Base-by-base conservation (phyloP, 164 flowering plant species). In the Pachysandra terminalis region DNA sequence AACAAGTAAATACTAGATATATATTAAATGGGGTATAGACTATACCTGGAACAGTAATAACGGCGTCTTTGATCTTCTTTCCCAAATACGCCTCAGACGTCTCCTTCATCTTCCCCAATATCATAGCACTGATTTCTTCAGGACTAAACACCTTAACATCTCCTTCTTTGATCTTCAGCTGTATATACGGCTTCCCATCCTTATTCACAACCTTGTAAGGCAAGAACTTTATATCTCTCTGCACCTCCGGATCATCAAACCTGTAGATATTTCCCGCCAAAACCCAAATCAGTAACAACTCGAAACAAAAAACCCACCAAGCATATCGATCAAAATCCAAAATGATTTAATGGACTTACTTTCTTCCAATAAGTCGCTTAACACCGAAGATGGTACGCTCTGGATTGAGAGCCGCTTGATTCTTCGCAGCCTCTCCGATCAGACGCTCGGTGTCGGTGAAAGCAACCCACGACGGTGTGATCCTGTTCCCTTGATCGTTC, bases 51-150 rank as follows among this genome's bases (percentile, higher is more conserved):
- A 85, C 88, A 21, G 86, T 85, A 67, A 85, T 56, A 8, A 83
- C 86, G 4, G 86, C 86, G 17, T 78, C 72, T 22, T 77, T 80
- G 48, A 85, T 80, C 56, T 75, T 81, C 78, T 78, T 77, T 60
- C 85, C 84, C 54, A 81, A 64, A 66, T 60, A 83, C 0, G 79
- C 66, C 53, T 83, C 86, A 14, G 89, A 85, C 5, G 86, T 83
- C 55, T 83, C 84, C 74, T 80, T 81, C 83, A 83, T 82, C 75
- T 85, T 85, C 23, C 49, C 64, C 74, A 85, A 35, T 22, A 84
- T 73, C 86, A 82, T 82, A 53, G 86, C 85, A 73, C 89, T 85
- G 64, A 85, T 81, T 45, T 85, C 84, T 75, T 83, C 86, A 65
- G 89, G 89, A 67, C 86, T 83, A 69, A 85, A 85, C 61, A 77